Conservation (phyloP, 306 rosid species). For the Chamaecrista fasciculata region DNA sequence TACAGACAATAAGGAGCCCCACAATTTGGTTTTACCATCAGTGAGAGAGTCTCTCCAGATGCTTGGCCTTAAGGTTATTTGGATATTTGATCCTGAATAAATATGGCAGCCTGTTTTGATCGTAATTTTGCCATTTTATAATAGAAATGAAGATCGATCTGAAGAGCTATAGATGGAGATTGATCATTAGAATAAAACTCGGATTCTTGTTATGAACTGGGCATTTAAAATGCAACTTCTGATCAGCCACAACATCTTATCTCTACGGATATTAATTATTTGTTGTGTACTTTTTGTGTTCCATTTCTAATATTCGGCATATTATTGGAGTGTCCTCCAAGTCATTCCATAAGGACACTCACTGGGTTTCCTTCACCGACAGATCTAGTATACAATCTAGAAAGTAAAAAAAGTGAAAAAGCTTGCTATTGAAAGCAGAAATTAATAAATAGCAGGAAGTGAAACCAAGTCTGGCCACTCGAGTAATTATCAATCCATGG, state of each 20-base stretch:
- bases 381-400: slow-evolving; percentile 1
- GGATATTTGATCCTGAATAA: slow-evolving; percentile 17
- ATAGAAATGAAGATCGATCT: slow-evolving; percentile 24
- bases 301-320: background rate
- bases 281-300: background rate
- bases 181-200: slow-evolving; percentile 21
- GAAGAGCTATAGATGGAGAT: background rate
- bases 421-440: background rate
- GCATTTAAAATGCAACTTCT: background rate
- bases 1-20: slow-evolving; percentile 95
- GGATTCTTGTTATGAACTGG: background rate
- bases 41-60: slow-evolving; percentile 71
- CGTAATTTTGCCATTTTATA: slow-evolving; percentile 42
- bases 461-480: background rate
- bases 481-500: slow-evolving; percentile 23
- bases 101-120: slow-evolving; percentile 38
- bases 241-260: background rate
- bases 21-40: slow-evolving; percentile 80
- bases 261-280: background rate
- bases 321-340: slow-evolving; percentile 31
- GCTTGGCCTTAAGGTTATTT: slow-evolving; percentile 52
- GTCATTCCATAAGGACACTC: slow-evolving; percentile 22
- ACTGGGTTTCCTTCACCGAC: slow-evolving; percentile 36
- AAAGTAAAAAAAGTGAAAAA: slow-evolving; percentile 1
- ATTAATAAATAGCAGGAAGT: background rate